These are phyloP conservation scores for Anethum foeniculum DNA, from an alignment of 140 eudicot species.

Conservation along the genomic window DNA sequence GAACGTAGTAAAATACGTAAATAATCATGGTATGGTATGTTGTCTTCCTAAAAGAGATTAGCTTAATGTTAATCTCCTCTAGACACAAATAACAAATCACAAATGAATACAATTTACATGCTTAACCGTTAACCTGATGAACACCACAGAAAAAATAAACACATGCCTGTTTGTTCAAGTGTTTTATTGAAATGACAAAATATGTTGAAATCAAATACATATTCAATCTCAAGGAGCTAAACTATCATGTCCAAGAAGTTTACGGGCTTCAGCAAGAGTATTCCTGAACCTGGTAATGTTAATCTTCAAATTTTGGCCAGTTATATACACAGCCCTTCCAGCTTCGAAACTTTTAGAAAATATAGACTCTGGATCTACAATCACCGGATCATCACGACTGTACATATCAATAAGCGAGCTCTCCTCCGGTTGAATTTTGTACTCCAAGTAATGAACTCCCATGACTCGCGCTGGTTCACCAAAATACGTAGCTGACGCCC, in stretches of 20 bases:
- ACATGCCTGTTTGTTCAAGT: background rate
- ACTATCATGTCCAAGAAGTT: background rate
- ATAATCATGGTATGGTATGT: no score
- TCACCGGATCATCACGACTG: constrained; percentile 39
- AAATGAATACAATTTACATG: background rate
- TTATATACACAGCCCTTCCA: constrained; percentile 33
- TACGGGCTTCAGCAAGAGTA: constrained; percentile 20
- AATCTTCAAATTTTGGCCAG: constrained; percentile 27
- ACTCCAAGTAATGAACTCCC: constrained; percentile 55
- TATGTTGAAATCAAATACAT: background rate
- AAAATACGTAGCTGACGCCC: constrained; percentile 31
- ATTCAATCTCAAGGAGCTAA: background rate
- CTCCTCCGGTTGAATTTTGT: constrained; percentile 50
- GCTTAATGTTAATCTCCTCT: no score
- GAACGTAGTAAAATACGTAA: no score
- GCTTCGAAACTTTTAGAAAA: constrained; percentile 36
- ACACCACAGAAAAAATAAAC: no score
- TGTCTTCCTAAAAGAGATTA: no score
- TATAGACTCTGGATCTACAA: constrained; percentile 38
- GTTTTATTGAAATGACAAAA: background rate
- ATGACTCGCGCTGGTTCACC: constrained; percentile 51
- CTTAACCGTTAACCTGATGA: no score
- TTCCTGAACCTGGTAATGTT: constrained; percentile 31
- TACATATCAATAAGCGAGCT: constrained; percentile 46
- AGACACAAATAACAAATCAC: no score